Percentiles rank a stretch among this genome's conserved stretches.
Evolutionary conservation across 1,284 basidiomycete genomes (phyloP).

Genomic region (Chalciporus sp.): DNA sequence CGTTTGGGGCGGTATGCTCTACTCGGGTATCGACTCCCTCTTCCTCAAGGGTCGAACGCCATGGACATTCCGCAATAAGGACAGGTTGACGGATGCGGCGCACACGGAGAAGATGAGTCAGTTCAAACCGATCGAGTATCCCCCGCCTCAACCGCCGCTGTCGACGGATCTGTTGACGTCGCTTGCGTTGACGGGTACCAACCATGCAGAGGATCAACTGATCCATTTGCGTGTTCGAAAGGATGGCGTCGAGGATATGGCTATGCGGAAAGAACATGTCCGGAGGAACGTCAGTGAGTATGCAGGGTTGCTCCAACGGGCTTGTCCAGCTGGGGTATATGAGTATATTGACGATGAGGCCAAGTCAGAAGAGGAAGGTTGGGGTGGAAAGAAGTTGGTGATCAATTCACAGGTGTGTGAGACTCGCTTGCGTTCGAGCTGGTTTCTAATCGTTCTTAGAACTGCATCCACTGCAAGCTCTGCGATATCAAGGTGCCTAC

Average conservation of each 20-base stretch:
- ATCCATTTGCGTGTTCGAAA: slow-evolving; percentile 82
- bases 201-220: slow-evolving; percentile 96
- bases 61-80: slow-evolving; percentile 85
- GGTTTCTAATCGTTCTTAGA: slow-evolving; percentile 42
- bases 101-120: slow-evolving; percentile 72
- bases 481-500: slow-evolving; percentile 94
- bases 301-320: slow-evolving; percentile 85
- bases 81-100: slow-evolving; percentile 65
- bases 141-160: slow-evolving; percentile 86
- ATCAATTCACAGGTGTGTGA: slow-evolving; percentile 89
- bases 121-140: slow-evolving; percentile 88
- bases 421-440: not conserved
- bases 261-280: slow-evolving; percentile 67
- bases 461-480: slow-evolving; percentile 92
- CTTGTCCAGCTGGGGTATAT: slow-evolving; percentile 96
- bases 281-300: slow-evolving; percentile 78
- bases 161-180: slow-evolving; percentile 95
- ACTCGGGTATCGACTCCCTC: slow-evolving; percentile 89
- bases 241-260: slow-evolving; percentile 49
- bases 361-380: slow-evolving; percentile 54
- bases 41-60: slow-evolving; percentile 87
- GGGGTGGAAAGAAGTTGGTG: slow-evolving; percentile 86
- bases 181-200: slow-evolving; percentile 90
- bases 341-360: slow-evolving; percentile 87
- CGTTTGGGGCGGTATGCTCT: slow-evolving; percentile 86